phyloP scores from a whole-genome alignment of 306 rosid species.

The Abrus precatorius region DNA sequence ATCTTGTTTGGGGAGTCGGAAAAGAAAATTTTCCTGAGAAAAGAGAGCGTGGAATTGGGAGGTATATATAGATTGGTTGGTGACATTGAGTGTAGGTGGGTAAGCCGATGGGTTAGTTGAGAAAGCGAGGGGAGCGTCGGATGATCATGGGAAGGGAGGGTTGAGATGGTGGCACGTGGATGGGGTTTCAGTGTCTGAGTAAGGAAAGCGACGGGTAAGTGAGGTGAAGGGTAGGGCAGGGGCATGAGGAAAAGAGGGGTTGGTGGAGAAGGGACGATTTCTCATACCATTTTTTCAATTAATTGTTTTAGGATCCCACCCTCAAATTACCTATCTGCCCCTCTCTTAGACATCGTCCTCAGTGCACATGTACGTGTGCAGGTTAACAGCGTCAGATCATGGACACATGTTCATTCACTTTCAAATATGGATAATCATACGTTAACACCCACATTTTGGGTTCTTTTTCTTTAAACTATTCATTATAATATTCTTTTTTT shows the following conservation, averaged over 20 bases:
- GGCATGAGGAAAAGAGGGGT: background rate
- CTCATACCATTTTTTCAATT: too few species aligned
- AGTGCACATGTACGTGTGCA: too few species aligned
- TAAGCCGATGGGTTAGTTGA: conserved; percentile 87
- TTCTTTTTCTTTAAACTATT: too few species aligned
- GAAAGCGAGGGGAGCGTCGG: conserved; percentile 60
- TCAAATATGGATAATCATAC: too few species aligned
- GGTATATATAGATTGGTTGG: conserved; percentile 54
- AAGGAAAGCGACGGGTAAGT: background rate
- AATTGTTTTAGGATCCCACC: too few species aligned
- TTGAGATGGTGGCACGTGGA: conserved; percentile 59
- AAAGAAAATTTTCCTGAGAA: conserved; percentile 57
- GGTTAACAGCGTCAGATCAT: too few species aligned
- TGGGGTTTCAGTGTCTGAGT: background rate
- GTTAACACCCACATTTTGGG: too few species aligned
- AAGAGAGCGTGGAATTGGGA: background rate
- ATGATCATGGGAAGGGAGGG: conserved; percentile 43
- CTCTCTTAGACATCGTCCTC: too few species aligned
- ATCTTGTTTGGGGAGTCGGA: background rate
- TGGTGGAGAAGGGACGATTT: conserved; percentile 17
- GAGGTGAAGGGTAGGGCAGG: background rate
- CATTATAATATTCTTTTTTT: too few species aligned
- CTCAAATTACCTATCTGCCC: too few species aligned
- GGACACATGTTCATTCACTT: too few species aligned
- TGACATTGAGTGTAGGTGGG: conserved; percentile 67